phyloP scores from a whole-genome alignment of 169 alveolate species.

The Plasmodium berghei region DNA sequence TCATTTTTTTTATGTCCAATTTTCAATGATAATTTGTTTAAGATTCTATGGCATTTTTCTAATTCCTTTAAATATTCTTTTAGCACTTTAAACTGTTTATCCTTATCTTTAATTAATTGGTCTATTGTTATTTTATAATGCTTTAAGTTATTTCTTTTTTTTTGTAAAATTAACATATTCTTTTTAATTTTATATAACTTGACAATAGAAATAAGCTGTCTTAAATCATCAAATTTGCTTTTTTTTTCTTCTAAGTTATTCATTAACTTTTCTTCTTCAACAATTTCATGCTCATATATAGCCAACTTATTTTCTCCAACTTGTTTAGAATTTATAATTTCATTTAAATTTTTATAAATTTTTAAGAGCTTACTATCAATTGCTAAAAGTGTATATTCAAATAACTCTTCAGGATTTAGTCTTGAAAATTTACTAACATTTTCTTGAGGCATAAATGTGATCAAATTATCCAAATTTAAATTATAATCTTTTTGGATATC shows the following conservation, averaged over 20 bases:
- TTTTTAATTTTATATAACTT: slow-evolving; percentile 32
- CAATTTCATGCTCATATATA: slow-evolving; percentile 69
- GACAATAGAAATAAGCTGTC: slow-evolving; percentile 17
- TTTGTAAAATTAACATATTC: slow-evolving; percentile 26
- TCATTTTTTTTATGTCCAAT: slow-evolving; percentile 12
- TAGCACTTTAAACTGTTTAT: slow-evolving; percentile 28
- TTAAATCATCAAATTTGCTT: slow-evolving; percentile 27
- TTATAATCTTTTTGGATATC: slow-evolving; percentile 70
- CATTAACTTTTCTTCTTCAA: slow-evolving; percentile 32
- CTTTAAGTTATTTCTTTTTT: slow-evolving; percentile 56
- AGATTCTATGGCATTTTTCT: slow-evolving; percentile 70
- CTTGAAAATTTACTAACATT: slow-evolving; percentile 84
- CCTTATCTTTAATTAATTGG: slow-evolving; percentile 67
- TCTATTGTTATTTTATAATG: slow-evolving; percentile 67
- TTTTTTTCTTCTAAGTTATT: slow-evolving; percentile 34
- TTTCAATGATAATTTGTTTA: slow-evolving; percentile 29
- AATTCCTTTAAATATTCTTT: slow-evolving; percentile 58
- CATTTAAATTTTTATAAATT: slow-evolving; percentile 52
- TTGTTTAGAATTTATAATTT: slow-evolving; percentile 56
- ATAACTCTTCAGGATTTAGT: slow-evolving; percentile 79
- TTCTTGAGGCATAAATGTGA: slow-evolving; percentile 84
- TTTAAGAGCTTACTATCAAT: slow-evolving; percentile 71
- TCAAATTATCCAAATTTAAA: slow-evolving; percentile 78
- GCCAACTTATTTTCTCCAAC: slow-evolving; percentile 35
- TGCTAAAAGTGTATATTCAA: slow-evolving; percentile 80